Evolutionary conservation across 129 eudicot species (phyloP).

Genomic region (Flaveria brownii): DNA sequence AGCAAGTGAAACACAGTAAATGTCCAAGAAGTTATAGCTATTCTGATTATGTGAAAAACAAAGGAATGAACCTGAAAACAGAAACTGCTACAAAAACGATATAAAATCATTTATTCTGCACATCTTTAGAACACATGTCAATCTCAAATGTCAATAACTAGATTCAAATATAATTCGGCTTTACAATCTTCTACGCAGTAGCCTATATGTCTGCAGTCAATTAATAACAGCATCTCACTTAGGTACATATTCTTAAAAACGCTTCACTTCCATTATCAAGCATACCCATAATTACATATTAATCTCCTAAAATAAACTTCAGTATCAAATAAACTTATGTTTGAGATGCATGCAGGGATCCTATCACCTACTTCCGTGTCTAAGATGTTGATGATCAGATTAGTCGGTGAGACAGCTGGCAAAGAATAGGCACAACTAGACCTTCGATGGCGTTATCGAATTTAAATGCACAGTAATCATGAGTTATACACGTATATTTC

Average conservation of each 20-base stretch:
- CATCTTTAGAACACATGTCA: constrained; percentile 27
- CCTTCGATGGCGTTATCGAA: constrained; percentile 32
- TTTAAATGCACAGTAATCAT: constrained; percentile 42
- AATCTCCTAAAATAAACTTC: constrained; percentile 5
- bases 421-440: constrained; percentile 27
- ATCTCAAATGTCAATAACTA: constrained; percentile 19
- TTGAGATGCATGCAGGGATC: constrained; percentile 25
- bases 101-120: constrained; percentile 1
- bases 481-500: constrained; percentile 30
- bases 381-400: constrained; percentile 28
- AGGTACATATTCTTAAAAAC: constrained; percentile 14
- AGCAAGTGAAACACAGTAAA: neutral
- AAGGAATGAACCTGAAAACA: constrained; percentile 11
- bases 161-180: neutral
- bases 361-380: constrained; percentile 29
- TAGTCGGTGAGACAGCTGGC: constrained; percentile 36
- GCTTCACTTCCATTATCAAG: constrained; percentile 11
- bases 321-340: constrained; percentile 14
- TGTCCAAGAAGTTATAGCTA: constrained; percentile 5
- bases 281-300: neutral
- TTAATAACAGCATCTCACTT: neutral
- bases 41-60: neutral
- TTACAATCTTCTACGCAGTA: neutral
- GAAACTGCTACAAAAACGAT: constrained; percentile 3
- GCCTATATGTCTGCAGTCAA: neutral